Conservation (phyloP, 108 stramenopile genomes). For the Nitzschia sp. region DNA sequence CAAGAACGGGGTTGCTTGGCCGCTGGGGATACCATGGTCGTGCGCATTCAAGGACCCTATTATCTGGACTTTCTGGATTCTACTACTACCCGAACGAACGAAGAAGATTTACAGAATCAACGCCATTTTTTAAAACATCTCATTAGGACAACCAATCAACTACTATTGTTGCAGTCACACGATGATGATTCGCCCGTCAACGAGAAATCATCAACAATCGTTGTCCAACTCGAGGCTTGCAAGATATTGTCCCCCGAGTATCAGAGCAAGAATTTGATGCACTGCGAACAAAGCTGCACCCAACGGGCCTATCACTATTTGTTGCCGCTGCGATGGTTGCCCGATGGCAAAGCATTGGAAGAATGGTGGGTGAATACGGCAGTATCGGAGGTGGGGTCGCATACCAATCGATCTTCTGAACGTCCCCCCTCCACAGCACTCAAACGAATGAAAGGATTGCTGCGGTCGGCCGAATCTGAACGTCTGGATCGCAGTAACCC, state of each 20-base stretch:
- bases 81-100: too few species aligned
- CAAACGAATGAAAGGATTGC: constrained; percentile 18
- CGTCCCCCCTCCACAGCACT: constrained; percentile 14
- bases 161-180: not conserved
- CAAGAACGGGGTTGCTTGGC: constrained; percentile 53
- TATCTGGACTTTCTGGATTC: not conserved
- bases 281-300: constrained; percentile 69
- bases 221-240: not conserved
- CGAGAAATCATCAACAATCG: too few species aligned
- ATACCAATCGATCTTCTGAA: not conserved
- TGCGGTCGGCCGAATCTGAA: constrained; percentile 33
- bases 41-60: constrained; percentile 1
- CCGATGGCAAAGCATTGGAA: constrained; percentile 28
- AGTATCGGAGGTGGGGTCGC: not conserved
- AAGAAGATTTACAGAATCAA: not conserved
- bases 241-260: not conserved
- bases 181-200: not conserved
- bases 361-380: constrained; percentile 30
- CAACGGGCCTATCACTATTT: constrained; percentile 73
- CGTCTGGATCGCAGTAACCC: not conserved
- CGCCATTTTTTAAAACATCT: not conserved
- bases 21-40: constrained; percentile 31
- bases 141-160: not conserved
- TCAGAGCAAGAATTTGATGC: constrained; percentile 13
- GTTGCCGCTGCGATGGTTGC: constrained; percentile 64